Evolutionary conservation across 176 grass and related monocot species (phyloP), one percentile per base, ranked within the genome.

Genomic region (Oryza rufipogon): DNA sequence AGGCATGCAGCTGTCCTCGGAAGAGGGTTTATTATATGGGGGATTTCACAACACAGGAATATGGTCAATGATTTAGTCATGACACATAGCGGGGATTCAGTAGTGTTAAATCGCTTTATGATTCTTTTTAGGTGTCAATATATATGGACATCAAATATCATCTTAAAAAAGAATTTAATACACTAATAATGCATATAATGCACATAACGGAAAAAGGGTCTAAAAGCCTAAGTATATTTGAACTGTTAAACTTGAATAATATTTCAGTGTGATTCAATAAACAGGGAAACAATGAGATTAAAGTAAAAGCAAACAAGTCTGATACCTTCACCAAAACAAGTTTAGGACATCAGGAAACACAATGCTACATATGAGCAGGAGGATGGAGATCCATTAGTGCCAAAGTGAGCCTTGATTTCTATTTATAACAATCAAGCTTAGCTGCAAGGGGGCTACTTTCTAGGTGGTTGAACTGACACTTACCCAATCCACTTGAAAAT

Each of bases 401-500:
- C 7, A 60, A 60, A 19, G 56, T 60, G 19, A 15, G 6, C 56
- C 11, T 60, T 60, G 56, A n/a, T 22, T 60, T 60, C 2, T 7
- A n/a, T 60, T 4, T 60, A 60, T 60, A 28, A 84, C 15, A 83
- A 68, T 13, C 9, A 56, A 45, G 0, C 2, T 0, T 39, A 10
- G 26, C 58, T 63, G 58, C 9, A 63, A 22, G 58, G 22, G 28
- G 77, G 67, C 25, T n/a, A 71, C 19, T 39, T 30, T 44, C 56
- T 28, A 0, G 48, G 47, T 76, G 73, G n/a, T 45, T 66, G 58
- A 85, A 64, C 12, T 15, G 45, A 72, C 81, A 77, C 93, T 86
- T 96, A 99, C 96, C 96, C 96, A 9, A 99, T 87, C 96, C 96
- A 96, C 88, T 96, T 99, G 80, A 99, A 99, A 84, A 99, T 96